phyloP scores from a whole-genome alignment of 83 land plant genomes.

The Diphasiastrum complanatum region DNA sequence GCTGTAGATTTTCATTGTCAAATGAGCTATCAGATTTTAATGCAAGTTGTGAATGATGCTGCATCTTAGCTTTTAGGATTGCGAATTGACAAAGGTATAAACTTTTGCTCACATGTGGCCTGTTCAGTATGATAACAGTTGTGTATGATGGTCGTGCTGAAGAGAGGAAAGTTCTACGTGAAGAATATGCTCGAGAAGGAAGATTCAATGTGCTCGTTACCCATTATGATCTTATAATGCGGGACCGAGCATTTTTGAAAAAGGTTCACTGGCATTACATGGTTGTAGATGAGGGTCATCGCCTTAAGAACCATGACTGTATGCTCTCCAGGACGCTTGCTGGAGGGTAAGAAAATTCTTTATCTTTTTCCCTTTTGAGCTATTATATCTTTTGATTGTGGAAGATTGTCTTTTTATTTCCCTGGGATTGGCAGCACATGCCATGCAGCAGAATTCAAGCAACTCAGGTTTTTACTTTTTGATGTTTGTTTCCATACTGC shows the following conservation, averaged over 20 bases:
- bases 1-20: too few species aligned
- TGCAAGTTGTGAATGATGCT: too few species aligned
- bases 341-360: conserved; percentile 39
- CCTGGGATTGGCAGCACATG: too few species aligned
- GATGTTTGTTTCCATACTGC: neutral
- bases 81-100: too few species aligned
- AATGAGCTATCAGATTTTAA: too few species aligned
- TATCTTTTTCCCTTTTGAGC: conserved; percentile 7
- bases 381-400: neutral
- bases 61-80: too few species aligned
- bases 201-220: conserved; percentile 81
- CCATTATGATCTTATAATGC: conserved; percentile 94
- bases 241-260: conserved; percentile 79
- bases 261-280: conserved; percentile 85
- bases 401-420: too few species aligned
- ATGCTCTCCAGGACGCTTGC: conserved; percentile 73
- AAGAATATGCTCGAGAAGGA: conserved; percentile 58
- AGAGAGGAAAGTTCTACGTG: conserved; percentile 68
- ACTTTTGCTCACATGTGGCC: too few species aligned
- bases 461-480: neutral
- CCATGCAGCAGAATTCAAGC: too few species aligned
- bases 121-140: conserved; percentile 55
- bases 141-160: conserved; percentile 91
- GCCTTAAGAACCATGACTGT: conserved; percentile 91
- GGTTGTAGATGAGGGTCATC: conserved; percentile 99